Percentiles rank a stretch among this genome's conserved stretches.
These are phyloP conservation scores for Phytophthora idaei DNA, from an alignment of 352 stramenopile species.

Conservation along the genomic window DNA sequence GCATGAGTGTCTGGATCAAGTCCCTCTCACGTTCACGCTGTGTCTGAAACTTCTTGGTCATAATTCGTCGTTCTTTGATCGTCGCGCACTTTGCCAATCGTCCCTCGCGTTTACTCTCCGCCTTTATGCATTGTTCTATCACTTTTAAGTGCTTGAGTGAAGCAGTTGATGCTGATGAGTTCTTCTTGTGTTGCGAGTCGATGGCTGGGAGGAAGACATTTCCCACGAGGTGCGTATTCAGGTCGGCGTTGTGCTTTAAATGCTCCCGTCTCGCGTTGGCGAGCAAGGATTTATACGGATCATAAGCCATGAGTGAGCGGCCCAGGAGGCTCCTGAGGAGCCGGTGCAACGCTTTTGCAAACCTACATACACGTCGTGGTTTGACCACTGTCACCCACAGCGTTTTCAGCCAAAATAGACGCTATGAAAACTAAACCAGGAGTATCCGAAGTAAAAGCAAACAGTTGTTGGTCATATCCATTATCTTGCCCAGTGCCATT, in stretches of 20 bases:
- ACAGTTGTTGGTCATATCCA: neutral
- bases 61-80: slow-evolving; percentile 48
- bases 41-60: slow-evolving; percentile 63
- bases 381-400: neutral
- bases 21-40: slow-evolving; percentile 61
- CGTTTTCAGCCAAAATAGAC: slow-evolving; percentile 21
- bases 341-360: slow-evolving; percentile 1
- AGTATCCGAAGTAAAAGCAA: slow-evolving; percentile 1
- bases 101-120: slow-evolving; percentile 72
- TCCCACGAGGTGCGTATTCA: slow-evolving; percentile 56
- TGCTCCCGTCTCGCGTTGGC: slow-evolving; percentile 51
- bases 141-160: slow-evolving; percentile 67
- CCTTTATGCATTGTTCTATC: slow-evolving; percentile 77
- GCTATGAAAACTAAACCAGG: slow-evolving; percentile 29
- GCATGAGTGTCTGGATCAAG: slow-evolving; percentile 66
- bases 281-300: slow-evolving; percentile 60
- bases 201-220: slow-evolving; percentile 74
- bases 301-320: slow-evolving; percentile 31
- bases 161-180: slow-evolving; percentile 11
- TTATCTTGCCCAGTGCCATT: too few species aligned
- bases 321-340: neutral
- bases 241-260: slow-evolving; percentile 39
- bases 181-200: slow-evolving; percentile 30
- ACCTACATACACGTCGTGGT: slow-evolving; percentile 4
- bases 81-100: slow-evolving; percentile 56